A percentile compares a stretch with the other conserved stretches of the same genome.
Evolutionary conservation across 495 filamentous ascomycete species (phyloP).

Genomic region (Eremomyces bilateralis): DNA sequence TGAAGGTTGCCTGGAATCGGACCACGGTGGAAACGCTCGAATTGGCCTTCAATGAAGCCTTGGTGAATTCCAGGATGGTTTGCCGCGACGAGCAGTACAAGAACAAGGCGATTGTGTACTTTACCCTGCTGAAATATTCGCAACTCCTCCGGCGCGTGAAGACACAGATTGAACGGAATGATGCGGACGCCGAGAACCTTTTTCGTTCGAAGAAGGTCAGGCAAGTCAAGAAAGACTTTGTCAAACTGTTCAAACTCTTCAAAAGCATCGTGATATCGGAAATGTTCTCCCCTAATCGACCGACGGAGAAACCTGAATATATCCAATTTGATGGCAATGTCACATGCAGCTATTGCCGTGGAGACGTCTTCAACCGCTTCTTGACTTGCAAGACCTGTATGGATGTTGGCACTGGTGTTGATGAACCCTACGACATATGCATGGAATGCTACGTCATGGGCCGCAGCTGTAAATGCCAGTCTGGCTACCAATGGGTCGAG

Average conservation of each 20-base stretch:
- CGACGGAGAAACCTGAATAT: conserved; percentile 44
- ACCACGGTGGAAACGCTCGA: conserved; percentile 80
- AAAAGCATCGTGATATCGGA: conserved; percentile 63
- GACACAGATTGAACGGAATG: conserved; percentile 25
- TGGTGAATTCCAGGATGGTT: conserved; percentile 71
- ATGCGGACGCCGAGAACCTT: conserved; percentile 14
- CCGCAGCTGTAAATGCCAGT: conserved; percentile 71
- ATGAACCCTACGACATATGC: conserved; percentile 65
- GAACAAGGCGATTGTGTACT: conserved; percentile 86
- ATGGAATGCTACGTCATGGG: conserved; percentile 95
- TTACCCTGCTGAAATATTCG: conserved; percentile 58
- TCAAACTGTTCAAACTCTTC: conserved; percentile 51
- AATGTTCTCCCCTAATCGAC: conserved; percentile 43
- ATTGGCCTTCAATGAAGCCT: conserved; percentile 61
- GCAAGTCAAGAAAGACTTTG: conserved; percentile 57
- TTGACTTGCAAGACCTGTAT: conserved; percentile 67
- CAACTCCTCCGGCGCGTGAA: conserved; percentile 29
- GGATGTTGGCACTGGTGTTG: conserved; percentile 19
- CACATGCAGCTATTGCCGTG: conserved; percentile 85
- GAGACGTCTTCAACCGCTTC: conserved; percentile 95
- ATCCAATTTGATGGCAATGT: conserved; percentile 68
- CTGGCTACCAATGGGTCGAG: conserved; percentile 71
- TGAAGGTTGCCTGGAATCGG: conserved; percentile 98
- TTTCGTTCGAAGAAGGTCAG: conserved; percentile 29
- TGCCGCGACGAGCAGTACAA: conserved; percentile 99